These are phyloP conservation scores for Colletotrichum sp. DNA, from an alignment of 2,329 filamentous ascomycete species.

Conservation along the genomic window DNA sequence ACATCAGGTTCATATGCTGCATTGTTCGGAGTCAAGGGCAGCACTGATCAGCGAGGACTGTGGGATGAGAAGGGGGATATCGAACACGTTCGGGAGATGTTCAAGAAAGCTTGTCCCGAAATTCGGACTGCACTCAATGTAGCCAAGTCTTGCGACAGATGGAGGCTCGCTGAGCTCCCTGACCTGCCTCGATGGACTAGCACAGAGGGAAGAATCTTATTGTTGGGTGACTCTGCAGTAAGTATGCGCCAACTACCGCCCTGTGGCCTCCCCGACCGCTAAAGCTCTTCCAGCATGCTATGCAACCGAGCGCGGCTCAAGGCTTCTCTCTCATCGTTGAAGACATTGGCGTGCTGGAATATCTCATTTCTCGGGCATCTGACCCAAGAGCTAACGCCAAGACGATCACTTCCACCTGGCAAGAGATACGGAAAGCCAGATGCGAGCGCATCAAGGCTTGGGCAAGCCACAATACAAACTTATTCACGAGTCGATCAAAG, in stretches of 20 bases:
- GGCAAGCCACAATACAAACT: slow-evolving; percentile 16
- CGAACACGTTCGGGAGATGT: slow-evolving; percentile 20
- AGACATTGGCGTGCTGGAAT: background rate
- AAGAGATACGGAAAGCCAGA: slow-evolving; percentile 24
- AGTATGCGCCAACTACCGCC: background rate
- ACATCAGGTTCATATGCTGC: slow-evolving; percentile 10
- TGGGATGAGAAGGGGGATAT: slow-evolving; percentile 30
- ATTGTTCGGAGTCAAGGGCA: slow-evolving; percentile 22
- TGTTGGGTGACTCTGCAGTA: slow-evolving; percentile 25
- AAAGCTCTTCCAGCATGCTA: background rate
- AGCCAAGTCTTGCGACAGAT: slow-evolving; percentile 23
- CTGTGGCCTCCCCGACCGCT: rapidly evolving
- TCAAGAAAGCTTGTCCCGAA: slow-evolving; percentile 17
- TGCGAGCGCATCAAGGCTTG: slow-evolving; percentile 24
- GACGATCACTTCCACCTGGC: slow-evolving; percentile 13
- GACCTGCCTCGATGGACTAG: slow-evolving; percentile 26
- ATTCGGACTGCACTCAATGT: slow-evolving; percentile 14
- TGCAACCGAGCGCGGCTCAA: background rate
- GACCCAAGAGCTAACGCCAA: background rate
- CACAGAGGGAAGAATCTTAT: slow-evolving; percentile 16
- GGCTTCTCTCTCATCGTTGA: background rate
- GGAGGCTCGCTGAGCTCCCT: slow-evolving; percentile 26
- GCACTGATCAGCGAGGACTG: slow-evolving; percentile 24
- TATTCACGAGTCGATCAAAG: background rate
- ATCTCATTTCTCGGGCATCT: background rate